Evolutionary conservation across 2,329 filamentous ascomycete species (phyloP).

Genomic region (Corinectria fuckeliana): DNA sequence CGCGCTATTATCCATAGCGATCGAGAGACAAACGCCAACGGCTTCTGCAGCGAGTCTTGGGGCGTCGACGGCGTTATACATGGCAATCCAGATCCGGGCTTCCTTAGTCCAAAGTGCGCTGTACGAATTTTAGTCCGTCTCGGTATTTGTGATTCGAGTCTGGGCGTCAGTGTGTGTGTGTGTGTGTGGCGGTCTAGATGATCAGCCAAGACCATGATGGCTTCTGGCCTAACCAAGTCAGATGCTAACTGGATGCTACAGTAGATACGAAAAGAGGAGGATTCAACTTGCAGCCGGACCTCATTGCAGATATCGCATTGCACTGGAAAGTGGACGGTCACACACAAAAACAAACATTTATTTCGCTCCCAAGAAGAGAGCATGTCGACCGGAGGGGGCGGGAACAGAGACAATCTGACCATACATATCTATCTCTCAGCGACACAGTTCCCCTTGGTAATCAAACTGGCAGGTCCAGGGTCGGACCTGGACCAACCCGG

Average conservation of each 20-base stretch:
- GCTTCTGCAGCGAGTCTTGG: slow-evolving; percentile 11
- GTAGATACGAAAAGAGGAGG: too few relatives aligned
- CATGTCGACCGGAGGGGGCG: background rate
- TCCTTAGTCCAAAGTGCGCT: background rate
- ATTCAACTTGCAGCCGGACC: background rate
- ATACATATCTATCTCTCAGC: background rate
- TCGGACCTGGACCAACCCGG: slow-evolving; percentile 3
- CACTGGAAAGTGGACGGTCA: background rate
- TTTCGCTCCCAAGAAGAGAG: background rate
- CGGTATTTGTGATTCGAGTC: background rate
- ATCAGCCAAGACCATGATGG: background rate
- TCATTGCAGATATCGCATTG: background rate
- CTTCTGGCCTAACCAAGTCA: background rate
- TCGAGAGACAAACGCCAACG: slow-evolving; percentile 1
- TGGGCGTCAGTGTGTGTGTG: background rate
- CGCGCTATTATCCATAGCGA: background rate
- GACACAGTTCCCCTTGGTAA: slow-evolving; percentile 14
- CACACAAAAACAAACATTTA: background rate
- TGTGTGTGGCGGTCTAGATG: background rate
- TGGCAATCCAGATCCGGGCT: background rate
- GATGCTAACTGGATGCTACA: too few relatives aligned
- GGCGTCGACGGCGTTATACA: slow-evolving; percentile 4
- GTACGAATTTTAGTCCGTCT: background rate
- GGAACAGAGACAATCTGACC: slow-evolving; percentile 8
- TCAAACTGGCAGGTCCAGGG: slow-evolving; percentile 8